These are phyloP conservation scores for Neurospora sp. DNA, from an alignment of 2,329 filamentous ascomycete species.

Conservation along the genomic window DNA sequence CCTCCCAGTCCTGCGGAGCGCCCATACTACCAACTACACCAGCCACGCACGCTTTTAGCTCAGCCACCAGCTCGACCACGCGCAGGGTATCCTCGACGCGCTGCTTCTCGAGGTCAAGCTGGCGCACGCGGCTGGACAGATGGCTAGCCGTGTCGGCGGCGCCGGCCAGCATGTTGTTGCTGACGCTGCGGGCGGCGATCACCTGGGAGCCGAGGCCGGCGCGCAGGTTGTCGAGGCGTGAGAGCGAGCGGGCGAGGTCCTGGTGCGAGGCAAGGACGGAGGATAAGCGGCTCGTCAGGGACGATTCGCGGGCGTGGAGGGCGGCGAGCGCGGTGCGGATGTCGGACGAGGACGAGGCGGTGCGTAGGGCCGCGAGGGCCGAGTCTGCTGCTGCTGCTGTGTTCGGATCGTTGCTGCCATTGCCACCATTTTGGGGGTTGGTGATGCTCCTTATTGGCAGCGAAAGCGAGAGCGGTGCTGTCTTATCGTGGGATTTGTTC, in stretches of 20 bases:
- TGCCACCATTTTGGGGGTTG: conserved; percentile 7
- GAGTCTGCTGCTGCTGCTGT: neutral
- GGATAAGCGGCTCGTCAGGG: conserved; percentile 66
- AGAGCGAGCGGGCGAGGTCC: conserved; percentile 77
- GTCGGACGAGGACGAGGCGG: conserved; percentile 66
- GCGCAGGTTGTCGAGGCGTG: conserved; percentile 78
- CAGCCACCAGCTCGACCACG: conserved; percentile 91
- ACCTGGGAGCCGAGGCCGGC: conserved; percentile 82
- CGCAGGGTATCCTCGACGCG: conserved; percentile 82
- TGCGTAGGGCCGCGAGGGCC: conserved; percentile 41
- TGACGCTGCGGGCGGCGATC: conserved; percentile 71
- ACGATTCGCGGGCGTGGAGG: conserved; percentile 66
- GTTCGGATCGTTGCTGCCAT: conserved; percentile 8
- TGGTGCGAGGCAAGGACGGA: conserved; percentile 72
- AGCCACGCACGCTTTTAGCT: conserved; percentile 92
- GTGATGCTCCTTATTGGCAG: conserved; percentile 6
- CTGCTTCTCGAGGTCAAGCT: conserved; percentile 82
- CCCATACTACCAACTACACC: conserved; percentile 96
- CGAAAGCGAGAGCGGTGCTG: conserved; percentile 8
- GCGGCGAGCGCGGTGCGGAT: conserved; percentile 68
- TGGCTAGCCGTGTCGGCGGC: conserved; percentile 78
- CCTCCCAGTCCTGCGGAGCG: conserved; percentile 97
- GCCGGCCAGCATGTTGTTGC: conserved; percentile 81
- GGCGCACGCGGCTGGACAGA: conserved; percentile 78
- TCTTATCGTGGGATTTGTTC: conserved; percentile 4